Evolutionary conservation across 495 filamentous ascomycete species (phyloP).

Genomic region (Polyplosphaeria fusca): DNA sequence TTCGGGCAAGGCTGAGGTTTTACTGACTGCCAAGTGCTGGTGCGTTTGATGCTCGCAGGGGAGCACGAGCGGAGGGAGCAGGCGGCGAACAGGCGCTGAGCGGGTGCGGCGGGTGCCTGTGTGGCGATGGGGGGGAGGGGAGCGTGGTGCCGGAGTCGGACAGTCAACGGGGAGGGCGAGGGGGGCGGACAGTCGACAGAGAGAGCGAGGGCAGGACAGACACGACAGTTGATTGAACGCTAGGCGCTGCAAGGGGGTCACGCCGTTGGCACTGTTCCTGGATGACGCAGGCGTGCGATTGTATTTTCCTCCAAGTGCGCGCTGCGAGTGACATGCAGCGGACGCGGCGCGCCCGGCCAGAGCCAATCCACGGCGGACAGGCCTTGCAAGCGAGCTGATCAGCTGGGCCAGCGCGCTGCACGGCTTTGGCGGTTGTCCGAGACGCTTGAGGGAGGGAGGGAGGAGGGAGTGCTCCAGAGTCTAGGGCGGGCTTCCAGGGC

Average conservation of each 20-base stretch:
- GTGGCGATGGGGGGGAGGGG: neutral
- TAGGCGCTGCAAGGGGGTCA: conserved; percentile 8
- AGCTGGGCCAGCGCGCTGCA: neutral
- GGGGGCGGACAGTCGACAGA: no score
- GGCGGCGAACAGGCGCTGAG: neutral
- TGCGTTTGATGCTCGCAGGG: conserved; percentile 24
- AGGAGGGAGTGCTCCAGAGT: no score
- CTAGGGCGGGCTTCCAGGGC: no score
- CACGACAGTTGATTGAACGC: neutral
- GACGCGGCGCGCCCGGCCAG: neutral
- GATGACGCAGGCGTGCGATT: conserved; percentile 6
- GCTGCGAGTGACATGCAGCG: conserved; percentile 17
- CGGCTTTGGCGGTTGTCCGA: neutral
- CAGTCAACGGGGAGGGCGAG: no score
- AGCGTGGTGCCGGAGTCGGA: neutral
- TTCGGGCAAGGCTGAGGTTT: conserved; percentile 14
- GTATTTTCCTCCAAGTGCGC: neutral
- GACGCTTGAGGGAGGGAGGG: neutral
- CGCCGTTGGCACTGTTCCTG: conserved; percentile 14
- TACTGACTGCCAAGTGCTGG: conserved; percentile 4
- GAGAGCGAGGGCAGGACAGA: neutral
- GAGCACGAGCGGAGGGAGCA: neutral
- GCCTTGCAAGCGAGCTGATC: conserved; percentile 10
- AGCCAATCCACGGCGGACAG: neutral
- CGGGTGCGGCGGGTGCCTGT: neutral